These are phyloP conservation scores for Mortierella sp. DNA, from an alignment of 371 early-diverging fungal species.

Conservation along the genomic window DNA sequence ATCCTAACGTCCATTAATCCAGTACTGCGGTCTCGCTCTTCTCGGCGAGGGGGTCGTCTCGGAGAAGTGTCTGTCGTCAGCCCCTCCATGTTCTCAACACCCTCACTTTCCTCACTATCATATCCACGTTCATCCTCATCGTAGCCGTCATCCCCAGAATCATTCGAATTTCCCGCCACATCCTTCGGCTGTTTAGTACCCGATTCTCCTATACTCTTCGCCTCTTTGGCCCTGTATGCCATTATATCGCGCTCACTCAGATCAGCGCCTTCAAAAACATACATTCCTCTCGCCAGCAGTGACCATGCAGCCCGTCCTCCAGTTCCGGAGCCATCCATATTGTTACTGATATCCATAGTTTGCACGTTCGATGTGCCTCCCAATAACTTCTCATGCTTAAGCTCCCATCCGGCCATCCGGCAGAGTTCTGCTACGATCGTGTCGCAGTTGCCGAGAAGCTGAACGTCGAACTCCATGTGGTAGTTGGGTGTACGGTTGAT, in stretches of 20 bases:
- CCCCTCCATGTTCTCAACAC: conserved; percentile 23
- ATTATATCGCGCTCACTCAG: conserved; percentile 49
- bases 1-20: conserved; percentile 14
- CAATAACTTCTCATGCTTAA: conserved; percentile 63
- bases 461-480: conserved; percentile 88
- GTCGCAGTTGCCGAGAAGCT: conserved; percentile 90
- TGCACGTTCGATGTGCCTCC: conserved; percentile 57
- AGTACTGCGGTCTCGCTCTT: conserved; percentile 8
- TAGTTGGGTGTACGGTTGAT: conserved; percentile 92
- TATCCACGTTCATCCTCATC: conserved; percentile 10
- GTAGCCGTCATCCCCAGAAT: neutral
- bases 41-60: conserved; percentile 2
- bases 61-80: conserved; percentile 6
- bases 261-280: conserved; percentile 56
- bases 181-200: neutral
- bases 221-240: conserved; percentile 15
- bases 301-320: conserved; percentile 37
- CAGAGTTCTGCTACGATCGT: conserved; percentile 87
- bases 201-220: conserved; percentile 10
- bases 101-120: neutral
- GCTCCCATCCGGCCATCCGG: conserved; percentile 79
- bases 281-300: conserved; percentile 49
- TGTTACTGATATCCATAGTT: conserved; percentile 37
- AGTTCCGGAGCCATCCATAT: conserved; percentile 34
- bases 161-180: neutral